phyloP scores from a whole-genome alignment of 345 rosid species.

The Cardamine chenopodiifolia region DNA sequence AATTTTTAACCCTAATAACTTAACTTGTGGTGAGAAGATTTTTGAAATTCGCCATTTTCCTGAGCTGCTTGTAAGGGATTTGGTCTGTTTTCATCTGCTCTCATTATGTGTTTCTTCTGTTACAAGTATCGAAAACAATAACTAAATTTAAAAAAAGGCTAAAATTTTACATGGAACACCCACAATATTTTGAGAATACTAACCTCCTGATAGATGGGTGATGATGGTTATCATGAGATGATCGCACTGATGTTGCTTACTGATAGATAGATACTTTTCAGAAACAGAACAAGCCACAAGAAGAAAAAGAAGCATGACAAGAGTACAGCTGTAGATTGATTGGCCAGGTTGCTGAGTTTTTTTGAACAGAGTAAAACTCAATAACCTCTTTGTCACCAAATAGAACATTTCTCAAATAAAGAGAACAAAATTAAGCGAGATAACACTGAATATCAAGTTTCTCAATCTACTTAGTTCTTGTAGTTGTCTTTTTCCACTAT shows the following conservation, averaged over 20 bases:
- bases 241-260: neutral
- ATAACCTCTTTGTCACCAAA: neutral
- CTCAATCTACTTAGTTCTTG: neutral
- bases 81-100: neutral
- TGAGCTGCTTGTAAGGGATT: neutral
- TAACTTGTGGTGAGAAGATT: neutral
- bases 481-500: too few relatives aligned
- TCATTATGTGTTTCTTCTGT: neutral
- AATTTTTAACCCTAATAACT: neutral
- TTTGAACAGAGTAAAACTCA: neutral
- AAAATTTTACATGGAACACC: neutral
- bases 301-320: conserved; percentile 5
- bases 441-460: neutral
- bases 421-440: too few relatives aligned
- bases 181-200: neutral
- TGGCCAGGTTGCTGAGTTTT: too few relatives aligned
- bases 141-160: neutral
- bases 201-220: neutral
- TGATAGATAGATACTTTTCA: neutral
- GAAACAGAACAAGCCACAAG: neutral
- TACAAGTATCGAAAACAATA: neutral
- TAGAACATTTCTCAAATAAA: neutral
- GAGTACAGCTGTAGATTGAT: neutral
- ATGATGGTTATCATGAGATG: neutral
- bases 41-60: neutral